Conservation (phyloP, 306 rosid genomes). For the Gastrolobium villosum region DNA sequence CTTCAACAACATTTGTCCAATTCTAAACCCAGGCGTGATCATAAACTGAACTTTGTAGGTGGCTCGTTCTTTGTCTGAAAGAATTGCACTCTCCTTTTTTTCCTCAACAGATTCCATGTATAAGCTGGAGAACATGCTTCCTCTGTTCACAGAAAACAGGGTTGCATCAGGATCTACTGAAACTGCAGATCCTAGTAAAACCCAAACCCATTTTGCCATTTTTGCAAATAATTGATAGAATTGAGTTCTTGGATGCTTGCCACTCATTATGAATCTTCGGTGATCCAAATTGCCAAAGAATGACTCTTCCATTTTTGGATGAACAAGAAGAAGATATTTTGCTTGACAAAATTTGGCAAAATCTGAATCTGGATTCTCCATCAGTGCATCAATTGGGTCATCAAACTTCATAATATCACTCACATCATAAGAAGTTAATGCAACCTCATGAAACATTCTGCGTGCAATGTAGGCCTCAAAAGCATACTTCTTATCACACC, state of each 20-base stretch:
- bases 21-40: constrained; percentile 83
- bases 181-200: constrained; percentile 63
- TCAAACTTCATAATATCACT: constrained; percentile 63
- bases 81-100: constrained; percentile 45
- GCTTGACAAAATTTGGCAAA: constrained; percentile 71
- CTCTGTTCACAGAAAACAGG: constrained; percentile 63
- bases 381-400: constrained; percentile 70
- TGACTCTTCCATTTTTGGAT: constrained; percentile 72
- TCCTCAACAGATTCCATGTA: constrained; percentile 78
- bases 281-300: constrained; percentile 87
- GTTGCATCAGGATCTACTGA: constrained; percentile 66
- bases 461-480: constrained; percentile 82
- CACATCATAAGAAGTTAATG: constrained; percentile 49
- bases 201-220: constrained; percentile 91
- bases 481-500: constrained; percentile 82
- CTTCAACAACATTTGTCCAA: constrained; percentile 66
- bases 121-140: constrained; percentile 62
- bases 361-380: constrained; percentile 72
- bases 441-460: constrained; percentile 70
- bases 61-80: constrained; percentile 38
- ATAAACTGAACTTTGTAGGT: constrained; percentile 68
- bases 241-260: constrained; percentile 83
- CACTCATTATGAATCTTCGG: constrained; percentile 59
- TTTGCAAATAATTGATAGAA: constrained; percentile 82
- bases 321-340: constrained; percentile 73